phyloP scores from a whole-genome alignment of 805 yeast genomes.

The Blastobotrys terrestris region DNA sequence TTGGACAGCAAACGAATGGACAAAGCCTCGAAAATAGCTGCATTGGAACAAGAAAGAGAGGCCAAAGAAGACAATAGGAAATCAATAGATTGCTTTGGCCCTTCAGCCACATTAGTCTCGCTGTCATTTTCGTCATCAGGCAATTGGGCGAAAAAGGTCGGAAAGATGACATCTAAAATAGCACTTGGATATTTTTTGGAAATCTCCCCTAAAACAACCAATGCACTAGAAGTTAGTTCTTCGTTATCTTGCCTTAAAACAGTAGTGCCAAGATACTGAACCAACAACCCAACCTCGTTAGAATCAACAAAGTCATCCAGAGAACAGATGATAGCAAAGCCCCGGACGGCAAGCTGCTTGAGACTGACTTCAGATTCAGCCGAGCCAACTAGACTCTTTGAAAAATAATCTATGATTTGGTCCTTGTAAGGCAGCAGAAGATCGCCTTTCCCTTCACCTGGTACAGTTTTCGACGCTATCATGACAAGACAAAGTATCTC shows the following conservation, averaged over 20 bases:
- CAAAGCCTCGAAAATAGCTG: constrained; percentile 29
- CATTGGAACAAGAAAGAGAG: constrained; percentile 28
- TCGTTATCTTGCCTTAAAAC: constrained; percentile 49
- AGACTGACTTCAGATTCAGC: constrained; percentile 65
- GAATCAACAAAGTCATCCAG: constrained; percentile 36
- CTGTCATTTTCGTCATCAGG: constrained; percentile 36
- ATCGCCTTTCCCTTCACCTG: constrained; percentile 17
- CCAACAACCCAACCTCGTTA: constrained; percentile 55
- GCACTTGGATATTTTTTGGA: constrained; percentile 23
- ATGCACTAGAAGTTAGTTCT: constrained; percentile 50
- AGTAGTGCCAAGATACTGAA: constrained; percentile 58
- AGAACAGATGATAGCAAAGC: constrained; percentile 45
- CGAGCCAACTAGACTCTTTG: constrained; percentile 62
- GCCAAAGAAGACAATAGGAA: constrained; percentile 30
- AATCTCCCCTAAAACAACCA: constrained; percentile 41
- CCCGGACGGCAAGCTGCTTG: constrained; percentile 58
- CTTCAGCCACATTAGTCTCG: background rate
- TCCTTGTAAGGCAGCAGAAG: constrained; percentile 48
- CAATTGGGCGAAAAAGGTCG: constrained; percentile 44
- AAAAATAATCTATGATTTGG: constrained; percentile 56
- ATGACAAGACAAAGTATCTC: constrained; percentile 55
- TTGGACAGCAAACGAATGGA: constrained; percentile 34
- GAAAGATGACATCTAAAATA: constrained; percentile 47
- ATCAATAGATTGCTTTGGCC: constrained; percentile 13
- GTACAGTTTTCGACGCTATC: constrained; percentile 35